Percentiles rank a stretch among this genome's conserved stretches.
Conservation (phyloP, 331 rosid genomes). For the Spiraea crenata region DNA sequence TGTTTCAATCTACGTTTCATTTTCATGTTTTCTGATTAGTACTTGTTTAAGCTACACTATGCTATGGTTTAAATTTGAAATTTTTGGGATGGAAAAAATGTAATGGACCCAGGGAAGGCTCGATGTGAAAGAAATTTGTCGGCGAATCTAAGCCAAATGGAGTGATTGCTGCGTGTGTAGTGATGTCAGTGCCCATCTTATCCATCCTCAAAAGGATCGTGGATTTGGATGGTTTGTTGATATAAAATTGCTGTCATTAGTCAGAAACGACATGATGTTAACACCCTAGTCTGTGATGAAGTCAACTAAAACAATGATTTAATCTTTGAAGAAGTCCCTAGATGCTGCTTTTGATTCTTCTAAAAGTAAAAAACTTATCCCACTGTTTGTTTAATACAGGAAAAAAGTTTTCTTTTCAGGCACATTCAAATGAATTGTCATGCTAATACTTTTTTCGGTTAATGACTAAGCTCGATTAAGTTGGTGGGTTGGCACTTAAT, state of each 20-base stretch:
- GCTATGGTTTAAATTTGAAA: constrained; percentile 30
- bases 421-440: background rate
- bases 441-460: constrained; percentile 8
- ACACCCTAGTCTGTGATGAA: constrained; percentile 24
- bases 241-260: constrained; percentile 13
- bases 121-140: constrained; percentile 35
- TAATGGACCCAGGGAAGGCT: constrained; percentile 31
- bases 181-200: constrained; percentile 41
- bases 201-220: constrained; percentile 40
- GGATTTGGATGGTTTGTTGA: constrained; percentile 39
- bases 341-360: constrained; percentile 2
- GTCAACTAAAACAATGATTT: constrained; percentile 43
- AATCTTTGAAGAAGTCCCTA: constrained; percentile 12
- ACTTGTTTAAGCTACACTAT: background rate
- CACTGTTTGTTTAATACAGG: background rate
- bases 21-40: background rate
- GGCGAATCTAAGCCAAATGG: constrained; percentile 38
- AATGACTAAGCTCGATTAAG: constrained; percentile 6
- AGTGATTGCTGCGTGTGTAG: constrained; percentile 23
- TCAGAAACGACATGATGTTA: constrained; percentile 47
- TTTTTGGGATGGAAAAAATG: constrained; percentile 11
- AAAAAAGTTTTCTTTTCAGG: background rate
- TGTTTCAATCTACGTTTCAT: constrained; percentile 10
- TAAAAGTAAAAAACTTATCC: background rate
- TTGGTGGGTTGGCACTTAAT: constrained; percentile 40